Percentiles rank a stretch among this genome's conserved stretches.
These are phyloP conservation scores for Aspergillus incahuasiensis DNA, from an alignment of 495 filamentous ascomycete genomes.

Conservation along the genomic window DNA sequence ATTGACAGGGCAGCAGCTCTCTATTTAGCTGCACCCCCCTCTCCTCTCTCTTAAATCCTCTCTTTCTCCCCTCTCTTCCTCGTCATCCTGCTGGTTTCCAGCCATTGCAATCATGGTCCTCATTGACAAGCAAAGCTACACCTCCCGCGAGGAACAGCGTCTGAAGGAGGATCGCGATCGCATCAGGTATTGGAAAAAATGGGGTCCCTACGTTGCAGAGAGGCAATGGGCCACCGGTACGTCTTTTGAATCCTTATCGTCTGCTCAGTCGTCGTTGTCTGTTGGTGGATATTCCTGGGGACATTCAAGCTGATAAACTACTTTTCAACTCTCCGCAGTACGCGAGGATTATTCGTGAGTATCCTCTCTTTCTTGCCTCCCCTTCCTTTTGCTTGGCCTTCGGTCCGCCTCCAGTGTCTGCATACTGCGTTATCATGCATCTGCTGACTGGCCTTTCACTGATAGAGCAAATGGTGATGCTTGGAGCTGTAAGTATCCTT, in stretches of 20 bases:
- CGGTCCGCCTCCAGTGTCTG: not conserved
- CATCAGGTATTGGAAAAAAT: constrained; percentile 89
- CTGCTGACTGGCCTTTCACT: not conserved
- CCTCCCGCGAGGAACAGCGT: constrained; percentile 82
- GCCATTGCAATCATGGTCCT: constrained; percentile 63
- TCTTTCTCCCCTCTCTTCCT: constrained; percentile 2
- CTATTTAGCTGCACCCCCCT: not conserved
- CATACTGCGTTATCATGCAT: not conserved
- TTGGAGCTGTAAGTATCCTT: constrained; percentile 74
- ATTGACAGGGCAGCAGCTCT: not conserved
- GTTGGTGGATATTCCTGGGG: not conserved
- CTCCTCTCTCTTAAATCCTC: constrained; percentile 6
- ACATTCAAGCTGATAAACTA: constrained; percentile 23
- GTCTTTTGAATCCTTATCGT: constrained; percentile 16
- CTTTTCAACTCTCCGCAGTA: constrained; percentile 47
- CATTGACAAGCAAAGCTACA: constrained; percentile 76
- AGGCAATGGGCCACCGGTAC: constrained; percentile 86
- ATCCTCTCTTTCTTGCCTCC: not conserved
- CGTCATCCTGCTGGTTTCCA: not conserved
- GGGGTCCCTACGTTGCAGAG: constrained; percentile 63
- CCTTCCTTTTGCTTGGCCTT: not conserved
- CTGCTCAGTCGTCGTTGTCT: constrained; percentile 9
- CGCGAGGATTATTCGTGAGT: constrained; percentile 90
- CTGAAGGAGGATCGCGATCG: constrained; percentile 79
- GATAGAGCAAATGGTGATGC: constrained; percentile 75